Conservation (phyloP, 495 filamentous ascomycete genomes). For the Xylaria flabelliformis region DNA sequence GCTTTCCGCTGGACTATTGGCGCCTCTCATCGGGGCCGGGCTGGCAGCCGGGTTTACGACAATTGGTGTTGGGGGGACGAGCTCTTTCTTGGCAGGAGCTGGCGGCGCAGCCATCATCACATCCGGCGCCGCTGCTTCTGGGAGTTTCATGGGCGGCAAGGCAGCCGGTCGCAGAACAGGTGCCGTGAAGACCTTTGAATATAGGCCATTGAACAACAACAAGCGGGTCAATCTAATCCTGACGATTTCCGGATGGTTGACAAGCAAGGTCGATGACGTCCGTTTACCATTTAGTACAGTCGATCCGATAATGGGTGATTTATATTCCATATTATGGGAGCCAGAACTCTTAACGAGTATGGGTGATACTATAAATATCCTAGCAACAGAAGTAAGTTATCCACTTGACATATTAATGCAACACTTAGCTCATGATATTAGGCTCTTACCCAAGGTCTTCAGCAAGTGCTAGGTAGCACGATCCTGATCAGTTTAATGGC, state of each 20-base stretch:
- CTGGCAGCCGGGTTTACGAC: conserved; percentile 94
- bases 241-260: conserved; percentile 98
- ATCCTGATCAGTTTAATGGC: conserved; percentile 90
- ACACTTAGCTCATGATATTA: conserved; percentile 40
- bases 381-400: conserved; percentile 88
- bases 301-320: conserved; percentile 96
- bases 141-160: conserved; percentile 80
- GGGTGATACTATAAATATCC: conserved; percentile 97
- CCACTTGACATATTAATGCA: conserved; percentile 13
- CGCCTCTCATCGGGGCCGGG: conserved; percentile 93
- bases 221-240: conserved; percentile 96
- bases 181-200: conserved; percentile 94
- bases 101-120: conserved; percentile 95
- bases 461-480: conserved; percentile 93
- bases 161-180: conserved; percentile 88
- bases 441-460: conserved; percentile 93
- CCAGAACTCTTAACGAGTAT: conserved; percentile 97
- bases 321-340: conserved; percentile 98
- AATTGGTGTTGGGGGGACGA: conserved; percentile 89
- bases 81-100: conserved; percentile 86
- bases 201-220: conserved; percentile 94
- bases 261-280: conserved; percentile 94
- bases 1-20: conserved; percentile 87
- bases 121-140: conserved; percentile 83
- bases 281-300: conserved; percentile 94